These are phyloP conservation scores for Aegilops umbellulata DNA, from an alignment of 176 grass and related monocot genomes.

Conservation along the genomic window DNA sequence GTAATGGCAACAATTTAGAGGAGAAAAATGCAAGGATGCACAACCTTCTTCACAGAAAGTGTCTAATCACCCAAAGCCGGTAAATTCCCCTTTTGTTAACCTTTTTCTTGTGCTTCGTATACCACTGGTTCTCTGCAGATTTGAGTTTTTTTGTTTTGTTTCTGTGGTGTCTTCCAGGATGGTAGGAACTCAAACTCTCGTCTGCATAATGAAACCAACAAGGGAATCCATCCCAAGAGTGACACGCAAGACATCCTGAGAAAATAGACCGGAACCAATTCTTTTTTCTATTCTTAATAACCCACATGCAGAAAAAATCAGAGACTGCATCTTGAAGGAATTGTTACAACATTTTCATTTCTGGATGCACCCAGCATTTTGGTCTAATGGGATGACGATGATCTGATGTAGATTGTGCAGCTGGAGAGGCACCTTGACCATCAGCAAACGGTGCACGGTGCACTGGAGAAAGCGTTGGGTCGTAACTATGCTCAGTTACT, in stretches of 20 bases:
- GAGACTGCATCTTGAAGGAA: neutral
- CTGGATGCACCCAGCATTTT: neutral
- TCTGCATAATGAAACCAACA: conserved; percentile 28
- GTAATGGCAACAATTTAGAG: conserved; percentile 54
- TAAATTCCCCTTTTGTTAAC: neutral
- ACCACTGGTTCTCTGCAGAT: conserved; percentile 5
- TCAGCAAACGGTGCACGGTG: conserved; percentile 60
- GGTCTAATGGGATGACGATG: neutral
- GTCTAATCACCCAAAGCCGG: conserved; percentile 34
- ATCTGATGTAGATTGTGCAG: conserved; percentile 58
- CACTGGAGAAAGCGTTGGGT: conserved; percentile 78
- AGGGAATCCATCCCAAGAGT: conserved; percentile 32
- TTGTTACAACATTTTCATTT: neutral
- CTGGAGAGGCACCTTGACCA: conserved; percentile 78
- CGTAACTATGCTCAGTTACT: conserved; percentile 45
- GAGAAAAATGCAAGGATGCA: conserved; percentile 43
- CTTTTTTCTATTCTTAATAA: neutral
- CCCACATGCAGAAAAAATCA: neutral
- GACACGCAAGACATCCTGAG: conserved; percentile 52
- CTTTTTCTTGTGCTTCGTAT: neutral
- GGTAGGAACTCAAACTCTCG: conserved; percentile 39
- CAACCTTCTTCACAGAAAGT: conserved; percentile 44
- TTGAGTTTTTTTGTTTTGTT: neutral
- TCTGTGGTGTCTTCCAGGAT: conserved; percentile 34
- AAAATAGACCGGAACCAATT: conserved; percentile 61